phyloP scores from a whole-genome alignment of 2,329 filamentous ascomycete species.

The Akanthomyces lecanii region DNA sequence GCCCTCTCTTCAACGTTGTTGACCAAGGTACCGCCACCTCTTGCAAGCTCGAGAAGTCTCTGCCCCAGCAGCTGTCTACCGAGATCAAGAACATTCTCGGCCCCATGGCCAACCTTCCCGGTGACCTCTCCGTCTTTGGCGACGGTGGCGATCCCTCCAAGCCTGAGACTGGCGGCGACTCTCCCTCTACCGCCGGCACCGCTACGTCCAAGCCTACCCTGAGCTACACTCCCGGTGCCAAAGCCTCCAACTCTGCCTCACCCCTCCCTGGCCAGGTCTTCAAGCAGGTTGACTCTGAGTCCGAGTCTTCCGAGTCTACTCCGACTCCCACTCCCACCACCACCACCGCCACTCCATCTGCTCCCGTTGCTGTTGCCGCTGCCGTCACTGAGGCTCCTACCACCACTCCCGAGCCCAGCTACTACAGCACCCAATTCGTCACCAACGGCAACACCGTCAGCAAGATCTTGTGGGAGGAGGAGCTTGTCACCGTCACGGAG shows the following conservation, averaged over 20 bases:
- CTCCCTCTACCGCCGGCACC: background rate
- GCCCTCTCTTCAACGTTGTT: slow-evolving; percentile 70
- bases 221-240: slow-evolving; percentile 35
- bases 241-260: slow-evolving; percentile 29
- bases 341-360: slow-evolving; percentile 17
- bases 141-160: slow-evolving; percentile 22
- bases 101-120: slow-evolving; percentile 59
- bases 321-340: slow-evolving; percentile 18
- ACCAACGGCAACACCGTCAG: slow-evolving; percentile 48
- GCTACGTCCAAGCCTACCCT: slow-evolving; percentile 26
- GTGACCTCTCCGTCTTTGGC: slow-evolving; percentile 47
- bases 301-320: slow-evolving; percentile 11
- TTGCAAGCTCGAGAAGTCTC: slow-evolving; percentile 55
- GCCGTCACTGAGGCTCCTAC: slow-evolving; percentile 32
- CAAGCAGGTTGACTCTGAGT: slow-evolving; percentile 27
- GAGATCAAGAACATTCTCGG: slow-evolving; percentile 54
- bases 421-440: slow-evolving; percentile 48
- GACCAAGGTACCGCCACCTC: slow-evolving; percentile 49
- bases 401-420: slow-evolving; percentile 23
- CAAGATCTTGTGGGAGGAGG: slow-evolving; percentile 55
- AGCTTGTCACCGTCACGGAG: slow-evolving; percentile 50
- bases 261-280: slow-evolving; percentile 43
- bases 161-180: slow-evolving; percentile 2
- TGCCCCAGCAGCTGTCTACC: slow-evolving; percentile 49
- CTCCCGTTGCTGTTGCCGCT: slow-evolving; percentile 18